Percentiles rank a stretch among this genome's conserved stretches.
phyloP scores from a whole-genome alignment of 805 yeast species.

The Candida nitratophila region DNA sequence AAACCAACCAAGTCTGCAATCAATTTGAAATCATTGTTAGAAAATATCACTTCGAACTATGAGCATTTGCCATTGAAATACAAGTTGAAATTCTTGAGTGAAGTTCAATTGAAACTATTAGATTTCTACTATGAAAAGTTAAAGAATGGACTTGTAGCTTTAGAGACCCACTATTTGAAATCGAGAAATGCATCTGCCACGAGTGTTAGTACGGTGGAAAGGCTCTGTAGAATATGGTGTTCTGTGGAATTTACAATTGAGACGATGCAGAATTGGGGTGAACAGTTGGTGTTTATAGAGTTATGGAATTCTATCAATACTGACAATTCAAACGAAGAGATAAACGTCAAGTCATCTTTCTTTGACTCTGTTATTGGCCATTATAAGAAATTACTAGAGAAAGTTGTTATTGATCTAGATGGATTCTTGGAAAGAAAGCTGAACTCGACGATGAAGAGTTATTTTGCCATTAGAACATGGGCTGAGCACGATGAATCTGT shows the following conservation, averaged over 20 bases:
- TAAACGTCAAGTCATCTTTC: constrained; percentile 27
- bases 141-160: constrained; percentile 32
- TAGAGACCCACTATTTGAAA: constrained; percentile 31
- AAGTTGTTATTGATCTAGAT: constrained; percentile 22
- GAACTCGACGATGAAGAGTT: constrained; percentile 28
- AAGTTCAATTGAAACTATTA: constrained; percentile 50
- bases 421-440: constrained; percentile 29
- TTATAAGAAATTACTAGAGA: constrained; percentile 25
- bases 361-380: constrained; percentile 36
- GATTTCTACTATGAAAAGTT: constrained; percentile 43
- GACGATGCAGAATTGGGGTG: constrained; percentile 35
- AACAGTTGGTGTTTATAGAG: constrained; percentile 34
- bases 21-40: constrained; percentile 48
- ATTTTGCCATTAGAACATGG: constrained; percentile 28
- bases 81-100: constrained; percentile 48
- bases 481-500: constrained; percentile 2
- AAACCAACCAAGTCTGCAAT: constrained; percentile 61
- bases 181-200: background rate
- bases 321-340: background rate
- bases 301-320: constrained; percentile 28
- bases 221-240: constrained; percentile 35
- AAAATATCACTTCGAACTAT: constrained; percentile 50
- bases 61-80: constrained; percentile 42
- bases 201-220: constrained; percentile 23
- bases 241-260: constrained; percentile 29